Conservation (phyloP, 73 alveolate species). For the Uronychia binucleata region DNA sequence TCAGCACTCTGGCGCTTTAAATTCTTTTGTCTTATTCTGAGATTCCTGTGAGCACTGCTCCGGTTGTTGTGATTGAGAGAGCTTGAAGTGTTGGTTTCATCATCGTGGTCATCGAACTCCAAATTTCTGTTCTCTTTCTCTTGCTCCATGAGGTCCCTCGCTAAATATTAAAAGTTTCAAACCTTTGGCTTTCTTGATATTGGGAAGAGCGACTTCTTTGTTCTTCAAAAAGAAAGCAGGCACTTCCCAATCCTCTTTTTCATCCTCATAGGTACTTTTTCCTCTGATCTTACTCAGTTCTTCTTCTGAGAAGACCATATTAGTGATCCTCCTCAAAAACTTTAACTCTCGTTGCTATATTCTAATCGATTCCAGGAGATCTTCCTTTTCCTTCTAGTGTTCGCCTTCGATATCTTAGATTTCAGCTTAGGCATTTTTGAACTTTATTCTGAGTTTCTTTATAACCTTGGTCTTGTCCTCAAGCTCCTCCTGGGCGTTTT, state of each 20-base stretch:
- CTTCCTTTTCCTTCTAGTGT: conserved; percentile 76
- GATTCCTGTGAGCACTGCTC: background rate
- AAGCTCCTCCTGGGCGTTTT: conserved; percentile 63
- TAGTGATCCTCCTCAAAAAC: conserved; percentile 12
- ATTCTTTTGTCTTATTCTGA: background rate
- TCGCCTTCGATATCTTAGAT: conserved; percentile 81
- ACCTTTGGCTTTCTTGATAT: conserved; percentile 5
- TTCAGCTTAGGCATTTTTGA: conserved; percentile 47
- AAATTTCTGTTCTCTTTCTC: conserved; percentile 50
- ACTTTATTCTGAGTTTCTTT: conserved; percentile 41
- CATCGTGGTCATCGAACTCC: conserved; percentile 5
- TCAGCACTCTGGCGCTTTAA: background rate
- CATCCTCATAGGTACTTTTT: conserved; percentile 31
- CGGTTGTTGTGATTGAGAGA: background rate
- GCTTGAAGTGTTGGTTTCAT: too few species aligned
- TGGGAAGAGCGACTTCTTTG: conserved; percentile 35
- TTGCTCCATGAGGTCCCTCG: conserved; percentile 21
- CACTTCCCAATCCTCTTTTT: conserved; percentile 29
- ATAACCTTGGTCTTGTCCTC: conserved; percentile 55
- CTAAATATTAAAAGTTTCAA: background rate
- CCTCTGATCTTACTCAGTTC: conserved; percentile 29
- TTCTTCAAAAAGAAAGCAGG: conserved; percentile 29
- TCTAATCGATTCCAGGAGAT: conserved; percentile 74
- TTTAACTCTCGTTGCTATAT: conserved; percentile 58
- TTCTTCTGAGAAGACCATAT: conserved; percentile 35